A percentile compares a stretch with the other conserved stretches of the same genome.
Conservation (phyloP, 2,329 filamentous ascomycete genomes). For the Paramyrothecium sp. region DNA sequence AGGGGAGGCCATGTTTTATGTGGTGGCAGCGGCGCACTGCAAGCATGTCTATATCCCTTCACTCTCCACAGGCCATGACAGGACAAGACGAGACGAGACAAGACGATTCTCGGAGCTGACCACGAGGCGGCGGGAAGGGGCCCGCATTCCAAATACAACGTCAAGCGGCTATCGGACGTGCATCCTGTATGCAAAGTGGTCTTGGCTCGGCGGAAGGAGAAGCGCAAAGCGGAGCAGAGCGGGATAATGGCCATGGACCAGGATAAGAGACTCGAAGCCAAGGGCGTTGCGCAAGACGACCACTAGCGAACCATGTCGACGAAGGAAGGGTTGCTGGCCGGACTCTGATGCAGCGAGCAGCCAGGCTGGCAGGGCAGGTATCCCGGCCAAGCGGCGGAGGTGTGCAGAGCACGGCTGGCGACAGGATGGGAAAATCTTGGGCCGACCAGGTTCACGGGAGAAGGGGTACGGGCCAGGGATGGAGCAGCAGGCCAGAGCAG, state of each 20-base stretch:
- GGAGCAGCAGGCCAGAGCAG: not conserved
- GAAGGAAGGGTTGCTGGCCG: too few relatives aligned
- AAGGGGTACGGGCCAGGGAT: not conserved
- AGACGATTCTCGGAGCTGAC: not conserved
- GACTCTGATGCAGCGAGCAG: too few relatives aligned
- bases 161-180: not conserved
- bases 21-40: not conserved
- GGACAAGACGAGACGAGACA: not conserved
- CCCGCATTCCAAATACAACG: not conserved
- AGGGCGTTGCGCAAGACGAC: too few relatives aligned
- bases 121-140: not conserved
- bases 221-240: not conserved
- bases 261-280: not conserved
- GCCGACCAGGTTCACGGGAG: not conserved
- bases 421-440: not conserved
- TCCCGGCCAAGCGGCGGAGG: too few relatives aligned
- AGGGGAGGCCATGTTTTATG: not conserved
- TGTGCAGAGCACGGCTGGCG: not conserved
- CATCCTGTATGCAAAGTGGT: not conserved
- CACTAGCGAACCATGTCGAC: not conserved
- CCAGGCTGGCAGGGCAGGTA: too few relatives aligned
- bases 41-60: not conserved
- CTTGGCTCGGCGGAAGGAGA: too few relatives aligned
- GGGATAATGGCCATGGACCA: not conserved
- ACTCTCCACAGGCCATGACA: not conserved